Percentiles rank a stretch among this genome's conserved stretches.
These are phyloP conservation scores for Sisymbrium altissimum DNA, from an alignment of 345 rosid species.

Conservation along the genomic window DNA sequence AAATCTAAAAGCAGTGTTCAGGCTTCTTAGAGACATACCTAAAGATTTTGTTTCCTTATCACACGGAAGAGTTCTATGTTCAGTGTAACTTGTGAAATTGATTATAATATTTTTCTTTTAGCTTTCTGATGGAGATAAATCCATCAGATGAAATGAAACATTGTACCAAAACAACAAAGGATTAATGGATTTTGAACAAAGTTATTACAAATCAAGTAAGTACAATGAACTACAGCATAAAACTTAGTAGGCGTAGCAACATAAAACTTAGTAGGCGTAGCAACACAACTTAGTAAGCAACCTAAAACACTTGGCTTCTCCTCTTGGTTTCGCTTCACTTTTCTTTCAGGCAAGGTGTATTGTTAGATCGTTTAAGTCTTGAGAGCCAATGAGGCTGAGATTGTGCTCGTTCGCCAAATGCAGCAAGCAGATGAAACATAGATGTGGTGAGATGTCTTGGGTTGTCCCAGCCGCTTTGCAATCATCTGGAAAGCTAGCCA, in stretches of 20 bases:
- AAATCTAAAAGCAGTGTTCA: slow-evolving; percentile 55
- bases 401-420: slow-evolving; percentile 96
- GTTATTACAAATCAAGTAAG: slow-evolving; percentile 15
- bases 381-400: slow-evolving; percentile 51
- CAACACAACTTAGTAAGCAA: background rate
- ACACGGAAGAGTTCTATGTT: background rate
- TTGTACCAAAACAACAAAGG: slow-evolving; percentile 8
- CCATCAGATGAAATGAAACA: background rate
- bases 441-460: slow-evolving; percentile 80
- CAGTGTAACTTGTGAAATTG: background rate
- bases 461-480: slow-evolving; percentile 65
- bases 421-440: slow-evolving; percentile 84
- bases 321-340: background rate
- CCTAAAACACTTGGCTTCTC: slow-evolving; percentile 1
- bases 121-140: background rate
- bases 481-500: slow-evolving; percentile 66
- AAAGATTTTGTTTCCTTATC: background rate
- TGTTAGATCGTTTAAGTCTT: slow-evolving; percentile 62
- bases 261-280: slow-evolving; percentile 9
- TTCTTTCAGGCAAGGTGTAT: slow-evolving; percentile 34
- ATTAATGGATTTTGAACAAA: slow-evolving; percentile 14
- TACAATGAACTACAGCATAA: slow-evolving; percentile 5
- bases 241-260: slow-evolving; percentile 2
- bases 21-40: slow-evolving; percentile 30
- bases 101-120: background rate